Conservation (phyloP, 805 yeast genomes). For the Yarrowia sp. region DNA sequence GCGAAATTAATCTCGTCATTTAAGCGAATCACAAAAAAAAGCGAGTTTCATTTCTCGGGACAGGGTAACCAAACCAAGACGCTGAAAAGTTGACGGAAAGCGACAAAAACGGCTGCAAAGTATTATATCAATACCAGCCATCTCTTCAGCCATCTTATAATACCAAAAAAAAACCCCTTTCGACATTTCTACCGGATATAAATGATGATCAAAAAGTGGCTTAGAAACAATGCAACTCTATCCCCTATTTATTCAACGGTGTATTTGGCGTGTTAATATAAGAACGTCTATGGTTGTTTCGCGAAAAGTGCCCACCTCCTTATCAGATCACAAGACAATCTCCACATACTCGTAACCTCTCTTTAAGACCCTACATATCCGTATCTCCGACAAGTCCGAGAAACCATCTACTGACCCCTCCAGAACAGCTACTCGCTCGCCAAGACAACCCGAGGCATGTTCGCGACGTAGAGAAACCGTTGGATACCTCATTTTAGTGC, state of each 20-base stretch:
- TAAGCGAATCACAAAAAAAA: constrained; percentile 1
- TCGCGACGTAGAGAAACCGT: not conserved
- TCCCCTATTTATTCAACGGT: not conserved
- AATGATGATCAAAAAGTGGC: not conserved
- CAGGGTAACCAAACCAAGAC: not conserved
- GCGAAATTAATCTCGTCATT: not conserved
- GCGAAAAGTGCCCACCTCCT: too few relatives aligned
- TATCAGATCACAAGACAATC: too few relatives aligned
- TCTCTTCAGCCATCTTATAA: too few relatives aligned
- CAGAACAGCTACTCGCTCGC: not conserved
- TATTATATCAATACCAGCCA: too few relatives aligned
- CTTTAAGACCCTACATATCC: not conserved
- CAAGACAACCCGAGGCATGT: not conserved
- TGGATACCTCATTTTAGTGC: not conserved
- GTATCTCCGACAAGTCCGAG: not conserved
- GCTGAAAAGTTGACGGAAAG: too few relatives aligned
- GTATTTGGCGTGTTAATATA: too few relatives aligned
- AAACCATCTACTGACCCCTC: not conserved
- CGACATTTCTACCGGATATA: not conserved
- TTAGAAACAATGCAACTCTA: not conserved
- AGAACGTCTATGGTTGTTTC: too few relatives aligned
- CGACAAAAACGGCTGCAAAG: too few relatives aligned
- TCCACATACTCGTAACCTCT: not conserved
- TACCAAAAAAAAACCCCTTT: not conserved
- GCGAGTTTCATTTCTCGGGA: not conserved